Base-by-base conservation (phyloP, 192 early-diverging fungal genomes). In the Coemansia sp. region DNA sequence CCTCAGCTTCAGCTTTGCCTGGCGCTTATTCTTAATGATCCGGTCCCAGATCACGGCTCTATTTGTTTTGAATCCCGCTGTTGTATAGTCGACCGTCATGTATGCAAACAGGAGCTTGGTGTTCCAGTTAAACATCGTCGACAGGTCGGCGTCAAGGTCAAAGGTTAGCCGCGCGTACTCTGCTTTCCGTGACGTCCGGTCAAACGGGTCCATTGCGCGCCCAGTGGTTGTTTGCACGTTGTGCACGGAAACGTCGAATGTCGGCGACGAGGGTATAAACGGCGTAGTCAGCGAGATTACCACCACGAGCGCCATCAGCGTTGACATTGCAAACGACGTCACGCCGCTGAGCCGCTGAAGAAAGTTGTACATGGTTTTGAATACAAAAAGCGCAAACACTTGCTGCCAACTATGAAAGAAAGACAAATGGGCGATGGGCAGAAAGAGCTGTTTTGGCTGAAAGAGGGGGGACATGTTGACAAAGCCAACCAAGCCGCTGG, bases 101-200 rank as follows among this genome's bases (percentile, higher is more conserved):
- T 67, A 80, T 2, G 72, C 64, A 29, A 74, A 80, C 58, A 80
- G 43, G 0, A 74, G 67, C 62, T 80, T 80, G 10, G 77, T 80
- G 65, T 80, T 80, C 77, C 77, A 80, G 72, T 80, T 80, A 19
- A 80, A 74, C 72, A 80, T 64, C 8, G 67, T 63, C 8, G 77
- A 42, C 8, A 80, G 56, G 72, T 80, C 77, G 1, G 77, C 77
- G 35, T 80, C 72, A 7, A 80, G 21, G 43, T 80, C 77, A 62
- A 80, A 80, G 1, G 77, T 80, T 33, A 80, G 56, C 4, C 68
- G 67, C 9, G 77, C 72, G 42, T 71, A 74, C 50, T 80, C 77
- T 11, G 77, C 60, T 4, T 63, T 56, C 8, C 65, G 63, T 14
- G 77, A 74, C 17, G 55, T 56, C 24, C 46, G 56, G 65, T 80